These are phyloP conservation scores for Sporothrix phasma DNA, from an alignment of 2,329 filamentous ascomycete species.

Conservation along the genomic window DNA sequence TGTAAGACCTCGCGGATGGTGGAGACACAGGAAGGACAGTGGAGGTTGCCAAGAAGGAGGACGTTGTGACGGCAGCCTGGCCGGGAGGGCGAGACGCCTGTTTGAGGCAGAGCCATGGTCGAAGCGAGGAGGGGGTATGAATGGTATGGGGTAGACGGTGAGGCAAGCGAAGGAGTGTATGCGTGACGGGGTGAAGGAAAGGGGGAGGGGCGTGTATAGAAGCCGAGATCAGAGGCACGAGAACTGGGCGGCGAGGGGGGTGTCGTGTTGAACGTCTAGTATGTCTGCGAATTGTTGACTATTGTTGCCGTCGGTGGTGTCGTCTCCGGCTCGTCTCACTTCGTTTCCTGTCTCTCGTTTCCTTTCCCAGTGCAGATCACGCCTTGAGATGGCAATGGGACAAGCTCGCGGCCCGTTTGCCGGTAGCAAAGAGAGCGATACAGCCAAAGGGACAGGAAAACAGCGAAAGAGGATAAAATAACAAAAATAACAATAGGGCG, in stretches of 20 bases:
- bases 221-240: background rate
- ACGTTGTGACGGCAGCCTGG: slow-evolving; percentile 37
- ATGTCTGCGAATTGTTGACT: background rate
- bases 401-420: background rate
- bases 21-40: slow-evolving; percentile 65
- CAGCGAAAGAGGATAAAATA: too few relatives aligned
- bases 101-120: slow-evolving; percentile 22
- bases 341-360: background rate
- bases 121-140: background rate
- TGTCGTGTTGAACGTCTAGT: background rate
- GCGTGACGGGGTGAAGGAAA: background rate
- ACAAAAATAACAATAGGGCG: too few relatives aligned
- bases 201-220: slow-evolving; percentile 4
- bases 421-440: background rate
- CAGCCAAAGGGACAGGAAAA: background rate
- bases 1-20: slow-evolving; percentile 51
- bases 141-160: background rate
- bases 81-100: slow-evolving; percentile 16
- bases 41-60: slow-evolving; percentile 64
- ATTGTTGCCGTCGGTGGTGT: background rate
- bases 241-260: background rate
- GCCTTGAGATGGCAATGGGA: background rate
- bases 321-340: background rate
- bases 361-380: background rate
- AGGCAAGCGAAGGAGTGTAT: background rate